These are phyloP conservation scores for Dactylella cylindrospora DNA, from an alignment of 2,329 filamentous ascomycete species.

Conservation along the genomic window DNA sequence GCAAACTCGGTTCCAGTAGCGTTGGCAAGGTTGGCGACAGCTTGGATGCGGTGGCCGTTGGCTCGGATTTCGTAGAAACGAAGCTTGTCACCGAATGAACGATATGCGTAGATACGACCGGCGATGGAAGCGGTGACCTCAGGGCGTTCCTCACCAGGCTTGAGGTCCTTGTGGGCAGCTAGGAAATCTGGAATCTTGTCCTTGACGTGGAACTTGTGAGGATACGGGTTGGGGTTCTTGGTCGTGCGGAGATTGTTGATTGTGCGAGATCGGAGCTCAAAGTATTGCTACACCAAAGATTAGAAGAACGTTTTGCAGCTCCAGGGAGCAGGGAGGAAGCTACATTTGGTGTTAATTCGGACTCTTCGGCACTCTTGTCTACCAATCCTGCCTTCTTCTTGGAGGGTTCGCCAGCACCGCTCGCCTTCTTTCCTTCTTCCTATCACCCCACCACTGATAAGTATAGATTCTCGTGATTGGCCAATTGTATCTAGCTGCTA, in stretches of 20 bases:
- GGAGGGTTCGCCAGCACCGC: conserved; percentile 55
- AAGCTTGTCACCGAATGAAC: conserved; percentile 77
- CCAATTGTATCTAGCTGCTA: too few relatives aligned
- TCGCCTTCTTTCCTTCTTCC: conserved; percentile 36
- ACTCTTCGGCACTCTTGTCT: conserved; percentile 62
- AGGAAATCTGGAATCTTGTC: conserved; percentile 80
- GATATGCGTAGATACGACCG: conserved; percentile 86
- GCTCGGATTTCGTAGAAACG: conserved; percentile 85
- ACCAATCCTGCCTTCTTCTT: conserved; percentile 64
- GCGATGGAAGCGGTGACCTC: conserved; percentile 75
- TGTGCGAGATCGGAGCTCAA: conserved; percentile 85
- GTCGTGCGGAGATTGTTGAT: conserved; percentile 74
- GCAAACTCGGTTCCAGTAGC: conserved; percentile 70
- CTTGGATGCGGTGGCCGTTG: conserved; percentile 77
- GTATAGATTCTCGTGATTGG: background rate
- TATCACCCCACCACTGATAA: conserved; percentile 2
- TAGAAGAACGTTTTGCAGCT: background rate
- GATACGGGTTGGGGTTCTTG: conserved; percentile 80
- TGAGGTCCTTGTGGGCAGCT: conserved; percentile 74
- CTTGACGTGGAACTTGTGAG: conserved; percentile 87
- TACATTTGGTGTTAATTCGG: conserved; percentile 73
- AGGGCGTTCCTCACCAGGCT: conserved; percentile 81
- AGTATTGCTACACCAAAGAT: conserved; percentile 69
- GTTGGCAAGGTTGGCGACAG: conserved; percentile 87
- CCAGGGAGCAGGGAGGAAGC: conserved; percentile 50